Base-by-base conservation (phyloP, 306 rosid species). In the Fagus crenata region DNA sequence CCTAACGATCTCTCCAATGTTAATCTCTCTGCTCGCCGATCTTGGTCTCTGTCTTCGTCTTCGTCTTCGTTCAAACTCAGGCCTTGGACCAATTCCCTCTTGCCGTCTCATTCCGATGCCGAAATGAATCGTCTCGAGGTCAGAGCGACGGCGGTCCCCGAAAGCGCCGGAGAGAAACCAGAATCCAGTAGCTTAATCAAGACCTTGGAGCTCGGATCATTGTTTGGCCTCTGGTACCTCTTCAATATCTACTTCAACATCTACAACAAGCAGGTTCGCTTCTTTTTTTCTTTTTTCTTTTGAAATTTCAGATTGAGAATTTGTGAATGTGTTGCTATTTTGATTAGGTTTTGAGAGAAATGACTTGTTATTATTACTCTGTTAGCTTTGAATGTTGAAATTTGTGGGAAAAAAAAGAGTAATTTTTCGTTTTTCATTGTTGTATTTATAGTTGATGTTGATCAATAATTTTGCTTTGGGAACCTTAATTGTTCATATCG, bases 241-340 rank as follows among this genome's bases (percentile, higher is more conserved):
- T 92, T 96, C 83, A 96, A 92, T 82, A 96, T 96, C 76, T 96
- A 90, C 83, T 96, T 96, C 76, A 96, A 96, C 61, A 92, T 96
- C 79, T 96, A 89, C 81, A 96, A 92, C 84, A 96, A 96, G 78
- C 98, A 96, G 97, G 99, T 95, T 37, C 36, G 36, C 49, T 54
- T 14, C 63, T 49, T 53, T 1, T 2, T 33, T 43, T 6, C 33
- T 32, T 41, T 39, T 64, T 43, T 56, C 6, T 22, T 72, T 2
- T 53, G 59, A 40, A 0, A 14, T 33, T 46, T 71, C 5, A 33
- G 32, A 2, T 22, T 31, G 15, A 7, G 53, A 36, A 71, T 7
- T 71, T 32, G 15, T 18, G 6, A 41, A 32, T 64, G 8, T 32
- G 3, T 32, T 32, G 75, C 46, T 13, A 18, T 61, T 55, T 61